Percentiles rank a stretch among this genome's conserved stretches.
phyloP scores from a whole-genome alignment of 192 early-diverging fungal species.

The Coemansia sp. region DNA sequence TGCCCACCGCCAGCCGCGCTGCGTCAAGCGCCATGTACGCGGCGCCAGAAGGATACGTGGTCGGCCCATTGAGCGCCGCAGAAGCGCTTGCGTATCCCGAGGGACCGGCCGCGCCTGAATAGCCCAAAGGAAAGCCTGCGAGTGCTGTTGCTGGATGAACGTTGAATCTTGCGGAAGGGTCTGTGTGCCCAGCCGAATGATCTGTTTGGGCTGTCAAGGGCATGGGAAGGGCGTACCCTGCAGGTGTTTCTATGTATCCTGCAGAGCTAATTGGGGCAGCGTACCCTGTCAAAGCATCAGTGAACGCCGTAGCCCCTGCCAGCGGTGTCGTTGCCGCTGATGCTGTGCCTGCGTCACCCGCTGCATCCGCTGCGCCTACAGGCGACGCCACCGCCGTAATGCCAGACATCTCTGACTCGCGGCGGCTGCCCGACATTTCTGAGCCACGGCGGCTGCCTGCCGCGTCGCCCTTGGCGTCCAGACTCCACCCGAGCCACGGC shows the following conservation, averaged over 20 bases:
- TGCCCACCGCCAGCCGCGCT: constrained; percentile 37
- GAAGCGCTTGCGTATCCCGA: background rate
- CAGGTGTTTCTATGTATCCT: background rate
- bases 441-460: constrained; percentile 10
- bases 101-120: background rate
- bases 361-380: constrained; percentile 5
- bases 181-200: background rate
- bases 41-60: constrained; percentile 9
- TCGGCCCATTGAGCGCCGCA: background rate
- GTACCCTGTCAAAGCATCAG: background rate
- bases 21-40: constrained; percentile 49
- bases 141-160: background rate
- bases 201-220: background rate
- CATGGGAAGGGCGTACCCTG: background rate
- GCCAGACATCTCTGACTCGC: constrained; percentile 51
- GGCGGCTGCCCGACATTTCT: constrained; percentile 51
- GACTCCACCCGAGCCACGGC: background rate
- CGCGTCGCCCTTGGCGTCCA: constrained; percentile 2
- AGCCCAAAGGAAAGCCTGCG: background rate
- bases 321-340: constrained; percentile 33
- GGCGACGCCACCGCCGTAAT: constrained; percentile 53
- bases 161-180: background rate
- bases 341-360: constrained; percentile 8
- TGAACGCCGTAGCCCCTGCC: constrained; percentile 9
- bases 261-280: background rate